Evolutionary conservation across 106 monocot genomes (phyloP).

Genomic region (Alisma plantagoaquatica): DNA sequence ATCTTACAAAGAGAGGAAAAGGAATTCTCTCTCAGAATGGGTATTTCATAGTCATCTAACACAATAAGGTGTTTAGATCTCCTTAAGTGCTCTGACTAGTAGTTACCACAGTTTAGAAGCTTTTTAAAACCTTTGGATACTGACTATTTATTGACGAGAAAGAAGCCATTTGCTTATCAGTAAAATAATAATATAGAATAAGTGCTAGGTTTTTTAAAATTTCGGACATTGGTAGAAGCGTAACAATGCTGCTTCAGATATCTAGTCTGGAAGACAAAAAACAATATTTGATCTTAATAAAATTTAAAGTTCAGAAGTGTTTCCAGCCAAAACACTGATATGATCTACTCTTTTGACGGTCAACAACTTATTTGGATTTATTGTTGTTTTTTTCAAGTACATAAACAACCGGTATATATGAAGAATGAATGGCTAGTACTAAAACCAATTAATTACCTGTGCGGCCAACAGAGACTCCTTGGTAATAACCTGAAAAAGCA

Average conservation of each 20-base stretch:
- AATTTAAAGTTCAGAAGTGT: no score
- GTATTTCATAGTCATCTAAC: no score
- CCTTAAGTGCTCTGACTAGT: no score
- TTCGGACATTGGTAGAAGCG: no score
- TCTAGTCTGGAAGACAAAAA: not conserved
- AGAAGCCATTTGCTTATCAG: not conserved
- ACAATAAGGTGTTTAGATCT: no score
- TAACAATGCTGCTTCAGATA: not conserved
- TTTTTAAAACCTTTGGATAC: slow-evolving; percentile 11
- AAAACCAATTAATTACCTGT: slow-evolving; percentile 36
- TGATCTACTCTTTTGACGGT: no score
- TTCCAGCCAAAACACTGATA: no score
- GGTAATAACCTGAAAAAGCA: slow-evolving; percentile 62
- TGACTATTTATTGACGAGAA: slow-evolving; percentile 6
- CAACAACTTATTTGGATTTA: not conserved
- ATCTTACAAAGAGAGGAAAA: no score
- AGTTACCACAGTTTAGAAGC: slow-evolving; percentile 8
- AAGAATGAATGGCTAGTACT: not conserved
- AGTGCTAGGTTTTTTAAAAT: no score
- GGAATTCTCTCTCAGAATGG: no score
- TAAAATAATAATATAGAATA: no score
- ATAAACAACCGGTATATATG: not conserved
- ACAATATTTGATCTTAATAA: not conserved
- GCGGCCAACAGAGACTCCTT: slow-evolving; percentile 77
- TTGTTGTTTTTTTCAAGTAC: not conserved